Percentiles rank a stretch among this genome's conserved stretches.
Evolutionary conservation across 345 rosid species (phyloP).

Genomic region (Ceriops decandra): DNA sequence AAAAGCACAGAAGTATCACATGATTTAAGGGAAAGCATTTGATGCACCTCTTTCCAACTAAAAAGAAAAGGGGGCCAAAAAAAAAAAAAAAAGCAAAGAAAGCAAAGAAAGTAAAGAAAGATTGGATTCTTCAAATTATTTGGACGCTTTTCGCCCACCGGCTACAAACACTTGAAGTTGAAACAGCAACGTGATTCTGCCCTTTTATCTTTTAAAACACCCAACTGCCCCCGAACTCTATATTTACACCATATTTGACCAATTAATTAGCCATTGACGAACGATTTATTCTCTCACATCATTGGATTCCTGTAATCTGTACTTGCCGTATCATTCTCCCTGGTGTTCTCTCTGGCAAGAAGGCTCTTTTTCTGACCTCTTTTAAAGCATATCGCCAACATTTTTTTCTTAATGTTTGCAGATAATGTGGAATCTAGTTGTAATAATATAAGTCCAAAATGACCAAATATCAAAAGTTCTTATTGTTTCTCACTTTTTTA

Average conservation of each 20-base stretch:
- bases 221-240: too few species aligned
- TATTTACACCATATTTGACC: too few species aligned
- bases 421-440: too few species aligned
- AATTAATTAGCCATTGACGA: too few species aligned
- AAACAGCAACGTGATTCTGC: background rate
- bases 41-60: conserved; percentile 34
- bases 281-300: too few species aligned
- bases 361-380: too few species aligned
- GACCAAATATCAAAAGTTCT: too few species aligned
- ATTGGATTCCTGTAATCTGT: background rate
- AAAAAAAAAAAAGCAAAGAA: too few species aligned
- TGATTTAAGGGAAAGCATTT: conserved; percentile 24
- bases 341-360: conserved; percentile 1
- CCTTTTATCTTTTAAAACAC: too few species aligned
- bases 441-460: too few species aligned
- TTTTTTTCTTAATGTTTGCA: background rate
- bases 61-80: conserved; percentile 13
- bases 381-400: background rate
- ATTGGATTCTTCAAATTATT: conserved; percentile 22
- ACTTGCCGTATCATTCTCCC: conserved; percentile 6
- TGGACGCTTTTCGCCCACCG: too few species aligned
- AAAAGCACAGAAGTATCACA: conserved; percentile 27
- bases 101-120: background rate
- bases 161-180: background rate
- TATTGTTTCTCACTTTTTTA: too few species aligned